Conservation (phyloP, 1,139 yeast genomes). For the Komagataea norvegica region DNA sequence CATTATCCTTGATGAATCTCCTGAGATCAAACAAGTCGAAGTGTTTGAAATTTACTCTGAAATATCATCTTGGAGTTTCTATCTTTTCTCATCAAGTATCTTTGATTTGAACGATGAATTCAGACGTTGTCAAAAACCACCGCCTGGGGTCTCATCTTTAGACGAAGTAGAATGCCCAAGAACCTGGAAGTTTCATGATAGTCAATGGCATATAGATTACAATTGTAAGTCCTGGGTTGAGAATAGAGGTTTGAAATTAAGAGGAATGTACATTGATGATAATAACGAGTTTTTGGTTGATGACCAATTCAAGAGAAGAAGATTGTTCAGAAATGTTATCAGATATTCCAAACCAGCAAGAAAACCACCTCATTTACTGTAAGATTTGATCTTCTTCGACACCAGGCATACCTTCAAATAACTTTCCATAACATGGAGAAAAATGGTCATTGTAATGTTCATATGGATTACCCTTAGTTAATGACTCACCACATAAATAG, state of each 20-base stretch:
- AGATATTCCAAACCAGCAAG: conserved; percentile 43
- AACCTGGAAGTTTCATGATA: conserved; percentile 64
- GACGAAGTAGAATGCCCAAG: conserved; percentile 60
- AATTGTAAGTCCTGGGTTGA: conserved; percentile 49
- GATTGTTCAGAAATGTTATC: conserved; percentile 47
- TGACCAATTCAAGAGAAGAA: conserved; percentile 51
- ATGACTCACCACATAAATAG: conserved; percentile 47
- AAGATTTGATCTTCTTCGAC: conserved; percentile 15
- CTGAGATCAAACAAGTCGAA: conserved; percentile 60
- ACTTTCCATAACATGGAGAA: conserved; percentile 45
- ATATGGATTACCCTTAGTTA: conserved; percentile 44
- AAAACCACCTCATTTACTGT: conserved; percentile 27
- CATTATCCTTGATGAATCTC: conserved; percentile 63
- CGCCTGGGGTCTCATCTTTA: conserved; percentile 58
- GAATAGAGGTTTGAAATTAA: conserved; percentile 49
- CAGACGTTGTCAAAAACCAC: conserved; percentile 56
- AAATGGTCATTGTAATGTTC: conserved; percentile 44
- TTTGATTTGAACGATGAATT: conserved; percentile 49
- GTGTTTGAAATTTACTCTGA: conserved; percentile 70
- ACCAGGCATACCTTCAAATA: conserved; percentile 55
- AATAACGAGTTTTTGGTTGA: conserved; percentile 48
- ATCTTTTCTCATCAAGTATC: conserved; percentile 41
- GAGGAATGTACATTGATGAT: conserved; percentile 41
- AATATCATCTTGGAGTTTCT: conserved; percentile 64
- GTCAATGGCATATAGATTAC: conserved; percentile 64